These are phyloP conservation scores for Pelargonium cotyledonis DNA, from an alignment of 441 rosid species.

Conservation along the genomic window DNA sequence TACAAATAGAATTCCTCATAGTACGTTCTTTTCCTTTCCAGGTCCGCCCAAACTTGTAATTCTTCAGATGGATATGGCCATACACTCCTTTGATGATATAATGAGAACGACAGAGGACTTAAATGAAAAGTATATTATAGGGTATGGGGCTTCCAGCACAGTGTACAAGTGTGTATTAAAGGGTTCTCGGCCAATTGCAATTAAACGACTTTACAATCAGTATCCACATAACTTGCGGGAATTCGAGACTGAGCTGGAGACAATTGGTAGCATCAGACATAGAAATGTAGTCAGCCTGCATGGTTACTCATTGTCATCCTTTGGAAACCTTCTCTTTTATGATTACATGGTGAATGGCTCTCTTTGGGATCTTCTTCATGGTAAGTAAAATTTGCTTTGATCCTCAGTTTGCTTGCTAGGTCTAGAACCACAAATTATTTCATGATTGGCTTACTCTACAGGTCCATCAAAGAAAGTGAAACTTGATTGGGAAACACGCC, in stretches of 20 bases:
- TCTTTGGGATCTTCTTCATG: constrained; percentile 94
- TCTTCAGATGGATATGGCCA: constrained; percentile 96
- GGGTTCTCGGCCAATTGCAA: constrained; percentile 82
- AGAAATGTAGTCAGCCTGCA: constrained; percentile 84
- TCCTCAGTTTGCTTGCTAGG: no score
- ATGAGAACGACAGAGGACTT: constrained; percentile 83
- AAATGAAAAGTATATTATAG: constrained; percentile 65
- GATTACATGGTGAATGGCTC: constrained; percentile 97
- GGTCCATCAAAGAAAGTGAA: constrained; percentile 77
- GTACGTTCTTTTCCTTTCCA: constrained; percentile 13
- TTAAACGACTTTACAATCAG: constrained; percentile 80
- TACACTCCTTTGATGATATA: constrained; percentile 79
- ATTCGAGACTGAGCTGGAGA: constrained; percentile 91
- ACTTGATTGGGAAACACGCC: constrained; percentile 86
- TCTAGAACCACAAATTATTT: background rate
- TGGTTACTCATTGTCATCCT: constrained; percentile 70
- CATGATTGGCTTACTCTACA: constrained; percentile 14
- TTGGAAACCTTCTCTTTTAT: constrained; percentile 86
- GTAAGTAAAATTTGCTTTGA: constrained; percentile 32
- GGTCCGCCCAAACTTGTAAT: constrained; percentile 80
- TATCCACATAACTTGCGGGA: constrained; percentile 51
- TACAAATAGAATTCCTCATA: no score
- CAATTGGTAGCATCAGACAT: constrained; percentile 87
- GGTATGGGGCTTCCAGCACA: constrained; percentile 87
- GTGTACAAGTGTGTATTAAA: constrained; percentile 73